Evolutionary conservation across 768 basidiomycete species (phyloP), one percentile per base, ranked within the genome.

Genomic region (Hortiboletus flavorubellus): DNA sequence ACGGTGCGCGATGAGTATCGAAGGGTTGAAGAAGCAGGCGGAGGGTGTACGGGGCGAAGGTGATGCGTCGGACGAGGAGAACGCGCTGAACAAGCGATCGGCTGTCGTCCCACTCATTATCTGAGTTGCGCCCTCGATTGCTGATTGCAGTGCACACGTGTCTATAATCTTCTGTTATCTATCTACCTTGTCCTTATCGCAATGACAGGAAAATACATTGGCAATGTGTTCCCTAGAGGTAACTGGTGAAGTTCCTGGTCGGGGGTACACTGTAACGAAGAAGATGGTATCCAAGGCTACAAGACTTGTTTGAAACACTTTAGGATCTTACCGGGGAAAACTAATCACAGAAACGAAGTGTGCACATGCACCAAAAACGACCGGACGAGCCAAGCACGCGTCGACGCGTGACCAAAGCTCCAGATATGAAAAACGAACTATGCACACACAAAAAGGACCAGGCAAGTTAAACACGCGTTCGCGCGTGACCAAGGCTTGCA

Each of bases 1-100:
- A 37, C 64, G 60, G 21, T 58, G 64, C 1, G 71, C 70, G 8
- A 30, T 23, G 47, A 53, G 65, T 18, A 48, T 76, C 0, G 69
- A 60, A 10, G 69, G 60, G 29, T 54, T 74, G 39, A 71, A 63
- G 51, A 44, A 3, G 16, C 41, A 35, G 16, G 42, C 12, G 29
- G 48, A 29, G 7, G 30, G 12, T 12, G 34, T 11, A 9, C 35
- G 16, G 4, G 15, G 29, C 8, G 23, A 40, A n/a, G 21, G 21
- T 4, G 48, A 42, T 12, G 34, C 14, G 8, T 52, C 43, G 23
- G 57, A 57, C 21, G 61, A 49, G 35, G 51, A 40, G 16, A 8
- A 37, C 8, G 40, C 23, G 8, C 2, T n/a, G 2, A 46, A 51
- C 11, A 50, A 49, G 47, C 15, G 9, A 46, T 33, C 29, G 29